Evolutionary conservation across 352 stramenopile species (phyloP).

Genomic region (Elongisporangium undulatum): DNA sequence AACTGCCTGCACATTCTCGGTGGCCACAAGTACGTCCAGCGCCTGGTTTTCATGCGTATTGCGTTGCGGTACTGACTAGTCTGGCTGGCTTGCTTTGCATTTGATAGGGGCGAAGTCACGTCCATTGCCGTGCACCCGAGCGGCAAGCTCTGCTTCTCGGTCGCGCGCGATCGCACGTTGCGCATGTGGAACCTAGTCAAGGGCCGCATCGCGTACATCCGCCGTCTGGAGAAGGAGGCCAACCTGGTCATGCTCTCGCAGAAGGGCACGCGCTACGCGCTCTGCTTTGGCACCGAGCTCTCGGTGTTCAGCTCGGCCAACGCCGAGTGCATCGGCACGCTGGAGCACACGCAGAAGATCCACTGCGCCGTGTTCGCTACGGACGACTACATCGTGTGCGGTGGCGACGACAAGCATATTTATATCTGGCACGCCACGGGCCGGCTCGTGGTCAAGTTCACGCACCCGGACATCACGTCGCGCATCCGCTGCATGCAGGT

Average conservation of each 20-base stretch:
- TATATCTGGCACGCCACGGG: constrained; percentile 46
- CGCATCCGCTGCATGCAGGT: constrained; percentile 76
- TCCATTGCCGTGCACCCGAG: constrained; percentile 86
- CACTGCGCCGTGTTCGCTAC: constrained; percentile 69
- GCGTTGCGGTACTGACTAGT: neutral
- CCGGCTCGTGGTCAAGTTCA: constrained; percentile 68
- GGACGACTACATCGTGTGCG: constrained; percentile 72
- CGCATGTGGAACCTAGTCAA: constrained; percentile 91
- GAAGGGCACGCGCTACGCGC: constrained; percentile 61
- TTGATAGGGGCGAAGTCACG: constrained; percentile 63
- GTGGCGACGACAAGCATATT: constrained; percentile 77
- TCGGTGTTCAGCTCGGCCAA: constrained; percentile 55
- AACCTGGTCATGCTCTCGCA: constrained; percentile 73
- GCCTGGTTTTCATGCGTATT: neutral
- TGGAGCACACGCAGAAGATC: constrained; percentile 75
- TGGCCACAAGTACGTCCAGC: constrained; percentile 68
- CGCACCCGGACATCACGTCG: constrained; percentile 50
- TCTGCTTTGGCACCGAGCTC: constrained; percentile 67
- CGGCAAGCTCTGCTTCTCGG: constrained; percentile 84
- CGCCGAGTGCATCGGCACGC: constrained; percentile 43
- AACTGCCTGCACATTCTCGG: constrained; percentile 88
- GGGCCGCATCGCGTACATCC: constrained; percentile 85
- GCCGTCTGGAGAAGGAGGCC: constrained; percentile 78
- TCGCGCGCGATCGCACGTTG: constrained; percentile 77
- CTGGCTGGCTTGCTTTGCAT: neutral